These are phyloP conservation scores for Macaranga tanarius DNA, from an alignment of 441 rosid species.

Conservation along the genomic window DNA sequence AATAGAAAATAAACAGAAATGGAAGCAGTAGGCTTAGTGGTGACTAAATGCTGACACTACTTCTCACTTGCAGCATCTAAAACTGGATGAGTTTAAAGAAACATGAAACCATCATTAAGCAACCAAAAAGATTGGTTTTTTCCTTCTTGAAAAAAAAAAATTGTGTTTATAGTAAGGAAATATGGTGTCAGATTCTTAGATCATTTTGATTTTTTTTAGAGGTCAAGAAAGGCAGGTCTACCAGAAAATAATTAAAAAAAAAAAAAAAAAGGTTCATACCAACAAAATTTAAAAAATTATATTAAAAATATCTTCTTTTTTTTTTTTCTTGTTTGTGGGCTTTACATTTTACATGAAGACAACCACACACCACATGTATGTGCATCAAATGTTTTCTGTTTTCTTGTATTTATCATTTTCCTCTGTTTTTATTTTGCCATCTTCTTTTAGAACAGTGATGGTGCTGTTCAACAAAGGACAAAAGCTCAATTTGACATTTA, in stretches of 20 bases:
- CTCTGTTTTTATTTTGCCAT: too few relatives aligned
- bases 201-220: background rate
- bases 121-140: background rate
- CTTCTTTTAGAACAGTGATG: too few relatives aligned
- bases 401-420: too few relatives aligned
- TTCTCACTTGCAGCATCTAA: background rate
- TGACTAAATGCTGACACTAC: conserved; percentile 2
- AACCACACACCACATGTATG: too few relatives aligned
- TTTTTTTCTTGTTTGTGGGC: too few relatives aligned
- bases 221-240: conserved; percentile 29
- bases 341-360: too few relatives aligned
- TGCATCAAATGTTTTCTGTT: too few relatives aligned
- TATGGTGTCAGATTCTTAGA: background rate
- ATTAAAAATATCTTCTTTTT: background rate
- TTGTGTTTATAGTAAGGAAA: background rate
- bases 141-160: background rate
- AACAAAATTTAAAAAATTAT: background rate
- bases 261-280: conserved; percentile 21
- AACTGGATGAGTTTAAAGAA: conserved; percentile 9
- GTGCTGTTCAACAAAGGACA: too few relatives aligned
- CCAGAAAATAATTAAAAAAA: too few relatives aligned
- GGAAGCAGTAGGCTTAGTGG: background rate
- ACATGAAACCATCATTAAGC: background rate
- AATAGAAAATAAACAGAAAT: background rate
- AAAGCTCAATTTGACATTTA: too few relatives aligned